Evolutionary conservation across 345 rosid species (phyloP).

Genomic region (Brassica carinata): DNA sequence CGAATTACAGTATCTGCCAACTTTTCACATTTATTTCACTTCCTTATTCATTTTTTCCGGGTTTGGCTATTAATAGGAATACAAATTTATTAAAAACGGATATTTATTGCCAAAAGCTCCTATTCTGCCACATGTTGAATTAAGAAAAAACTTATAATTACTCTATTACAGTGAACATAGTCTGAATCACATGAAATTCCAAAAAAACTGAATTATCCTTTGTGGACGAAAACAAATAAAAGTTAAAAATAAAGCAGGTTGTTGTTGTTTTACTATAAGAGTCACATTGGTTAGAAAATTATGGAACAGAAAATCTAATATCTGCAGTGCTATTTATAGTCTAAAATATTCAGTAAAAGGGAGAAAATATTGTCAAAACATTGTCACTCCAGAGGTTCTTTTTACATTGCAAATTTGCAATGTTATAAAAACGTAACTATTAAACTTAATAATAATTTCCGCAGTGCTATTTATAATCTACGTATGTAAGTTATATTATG

Average conservation of each 20-base stretch:
- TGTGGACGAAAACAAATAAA: neutral
- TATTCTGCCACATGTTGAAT: conserved; percentile 37
- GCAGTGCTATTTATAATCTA: neutral
- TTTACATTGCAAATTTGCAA: neutral
- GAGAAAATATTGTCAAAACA: neutral
- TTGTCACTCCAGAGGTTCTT: neutral
- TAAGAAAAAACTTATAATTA: neutral
- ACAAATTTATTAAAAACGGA: conserved; percentile 6
- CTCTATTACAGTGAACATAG: conserved; percentile 25
- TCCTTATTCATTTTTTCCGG: conserved; percentile 26
- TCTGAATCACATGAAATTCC: conserved; percentile 7
- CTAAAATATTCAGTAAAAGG: neutral
- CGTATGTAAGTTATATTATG: no score
- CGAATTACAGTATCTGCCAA: conserved; percentile 37
- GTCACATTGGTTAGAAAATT: conserved; percentile 35
- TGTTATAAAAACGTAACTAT: neutral
- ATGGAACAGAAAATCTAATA: conserved; percentile 34
- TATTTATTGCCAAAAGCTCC: conserved; percentile 31
- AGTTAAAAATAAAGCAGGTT: conserved; percentile 11
- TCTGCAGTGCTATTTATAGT: conserved; percentile 28
- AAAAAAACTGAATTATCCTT: neutral
- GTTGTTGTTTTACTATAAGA: conserved; percentile 29
- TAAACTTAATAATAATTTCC: neutral
- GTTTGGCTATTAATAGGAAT: conserved; percentile 32
- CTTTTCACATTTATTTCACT: conserved; percentile 40